These are phyloP conservation scores for Pueraria montana DNA, from an alignment of 306 rosid genomes.

Conservation along the genomic window DNA sequence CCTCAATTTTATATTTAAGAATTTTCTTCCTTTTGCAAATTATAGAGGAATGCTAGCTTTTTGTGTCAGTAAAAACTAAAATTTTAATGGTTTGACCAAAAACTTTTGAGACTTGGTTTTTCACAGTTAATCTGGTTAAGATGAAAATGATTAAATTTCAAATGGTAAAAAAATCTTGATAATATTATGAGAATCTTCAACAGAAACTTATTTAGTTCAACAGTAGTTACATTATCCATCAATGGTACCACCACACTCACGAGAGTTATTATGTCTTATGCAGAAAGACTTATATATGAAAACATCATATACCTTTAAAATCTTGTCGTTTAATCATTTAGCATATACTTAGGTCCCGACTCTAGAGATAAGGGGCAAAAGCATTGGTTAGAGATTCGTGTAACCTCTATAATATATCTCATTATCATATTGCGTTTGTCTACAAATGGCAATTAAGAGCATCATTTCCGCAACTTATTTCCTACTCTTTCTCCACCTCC, in stretches of 20 bases:
- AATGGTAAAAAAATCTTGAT: neutral
- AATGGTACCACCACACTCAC: neutral
- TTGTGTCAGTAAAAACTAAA: neutral
- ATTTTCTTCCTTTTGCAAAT: neutral
- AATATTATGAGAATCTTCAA: neutral
- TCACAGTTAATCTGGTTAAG: neutral
- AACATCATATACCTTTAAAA: slow-evolving; percentile 22
- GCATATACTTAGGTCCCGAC: slow-evolving; percentile 15
- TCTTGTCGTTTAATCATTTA: slow-evolving; percentile 35
- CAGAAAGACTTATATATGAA: slow-evolving; percentile 12
- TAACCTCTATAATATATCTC: slow-evolving; percentile 33
- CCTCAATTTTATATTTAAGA: neutral
- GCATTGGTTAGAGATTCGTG: slow-evolving; percentile 46
- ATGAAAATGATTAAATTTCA: neutral
- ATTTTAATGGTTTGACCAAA: neutral
- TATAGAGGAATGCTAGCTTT: neutral
- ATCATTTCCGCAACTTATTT: slow-evolving; percentile 30
- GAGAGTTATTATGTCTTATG: neutral
- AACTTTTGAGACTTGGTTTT: neutral
- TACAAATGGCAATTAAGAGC: slow-evolving; percentile 32
- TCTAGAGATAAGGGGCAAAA: slow-evolving; percentile 42
- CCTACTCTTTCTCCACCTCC: slow-evolving; percentile 25
- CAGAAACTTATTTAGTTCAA: neutral
- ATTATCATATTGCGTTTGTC: slow-evolving; percentile 39
- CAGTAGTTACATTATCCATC: neutral